Evolutionary conservation across 1,284 basidiomycete genomes (phyloP).

Genomic region (Rhodotorula sp.): DNA sequence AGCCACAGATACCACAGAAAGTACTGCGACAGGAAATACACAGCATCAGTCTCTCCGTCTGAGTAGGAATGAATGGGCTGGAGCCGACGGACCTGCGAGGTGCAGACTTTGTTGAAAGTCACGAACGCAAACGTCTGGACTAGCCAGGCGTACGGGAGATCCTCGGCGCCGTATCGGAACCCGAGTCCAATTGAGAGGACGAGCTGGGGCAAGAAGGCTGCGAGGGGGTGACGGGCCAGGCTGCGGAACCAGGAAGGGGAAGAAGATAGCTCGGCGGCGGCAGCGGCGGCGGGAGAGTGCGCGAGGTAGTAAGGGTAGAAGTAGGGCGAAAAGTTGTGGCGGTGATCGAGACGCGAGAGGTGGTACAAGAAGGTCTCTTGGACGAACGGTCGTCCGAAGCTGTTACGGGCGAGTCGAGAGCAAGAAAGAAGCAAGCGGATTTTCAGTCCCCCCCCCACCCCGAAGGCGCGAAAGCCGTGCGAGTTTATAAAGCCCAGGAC

Average conservation of each 20-base stretch:
- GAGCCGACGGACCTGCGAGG: constrained; percentile 69
- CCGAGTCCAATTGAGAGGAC: constrained; percentile 64
- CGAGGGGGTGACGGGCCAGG: constrained; percentile 44
- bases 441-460: too few species aligned
- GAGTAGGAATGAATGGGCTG: too few species aligned
- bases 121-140: constrained; percentile 89
- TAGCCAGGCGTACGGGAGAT: constrained; percentile 79
- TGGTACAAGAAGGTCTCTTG: constrained; percentile 94
- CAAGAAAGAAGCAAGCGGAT: constrained; percentile 2
- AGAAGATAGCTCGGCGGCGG: not conserved
- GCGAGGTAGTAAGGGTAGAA: constrained; percentile 88
- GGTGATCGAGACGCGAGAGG: constrained; percentile 82
- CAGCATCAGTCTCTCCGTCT: too few species aligned
- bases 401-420: constrained; percentile 47
- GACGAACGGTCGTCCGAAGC: constrained; percentile 91
- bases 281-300: not conserved
- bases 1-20: constrained; percentile 97
- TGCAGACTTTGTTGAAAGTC: constrained; percentile 97
- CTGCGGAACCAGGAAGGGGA: constrained; percentile 48
- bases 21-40: constrained; percentile 60
- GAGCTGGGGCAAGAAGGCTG: constrained; percentile 59
- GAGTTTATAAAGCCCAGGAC: constrained; percentile 46
- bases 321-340: constrained; percentile 97
- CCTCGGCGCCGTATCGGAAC: constrained; percentile 60
- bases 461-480: not conserved